Percentiles rank a stretch among this genome's conserved stretches.
Conservation (phyloP, 1,284 basidiomycete species). For the Sanghuangporus weigelae region DNA sequence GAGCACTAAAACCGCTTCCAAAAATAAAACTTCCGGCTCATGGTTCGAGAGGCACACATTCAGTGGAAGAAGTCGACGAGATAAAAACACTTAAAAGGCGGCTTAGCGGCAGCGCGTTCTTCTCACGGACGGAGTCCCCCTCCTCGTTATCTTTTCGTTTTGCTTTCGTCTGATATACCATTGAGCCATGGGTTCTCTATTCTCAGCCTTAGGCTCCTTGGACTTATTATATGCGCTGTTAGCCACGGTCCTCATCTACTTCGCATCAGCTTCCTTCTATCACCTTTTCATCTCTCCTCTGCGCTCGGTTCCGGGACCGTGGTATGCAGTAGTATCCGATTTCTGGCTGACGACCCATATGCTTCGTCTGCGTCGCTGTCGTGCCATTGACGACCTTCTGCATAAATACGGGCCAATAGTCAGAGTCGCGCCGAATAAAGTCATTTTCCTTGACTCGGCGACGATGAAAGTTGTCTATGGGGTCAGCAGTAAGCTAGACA, state of each 20-base stretch:
- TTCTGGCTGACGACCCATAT: conserved; percentile 19
- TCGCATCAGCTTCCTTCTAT: conserved; percentile 8
- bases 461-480: conserved; percentile 21
- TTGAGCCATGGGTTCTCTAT: background rate
- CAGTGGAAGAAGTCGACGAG: background rate
- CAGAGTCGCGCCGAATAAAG: conserved; percentile 21
- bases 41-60: background rate
- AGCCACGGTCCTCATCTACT: background rate
- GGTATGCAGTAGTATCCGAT: conserved; percentile 22
- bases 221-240: background rate
- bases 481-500: conserved; percentile 17
- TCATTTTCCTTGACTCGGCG: conserved; percentile 18
- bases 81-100: background rate
- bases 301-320: conserved; percentile 21
- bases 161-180: background rate
- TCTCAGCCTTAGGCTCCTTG: background rate
- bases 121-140: background rate
- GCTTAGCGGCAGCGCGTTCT: background rate
- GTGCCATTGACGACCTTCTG: conserved; percentile 20
- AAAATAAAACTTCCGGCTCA: background rate
- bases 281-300: conserved; percentile 21
- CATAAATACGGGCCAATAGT: conserved; percentile 22
- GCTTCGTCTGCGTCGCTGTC: conserved; percentile 19
- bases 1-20: background rate
- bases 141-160: background rate